A percentile compares a stretch with the other conserved stretches of the same genome.
phyloP scores from a whole-genome alignment of 2,329 filamentous ascomycete species.

The Aspergillus phoenicis region DNA sequence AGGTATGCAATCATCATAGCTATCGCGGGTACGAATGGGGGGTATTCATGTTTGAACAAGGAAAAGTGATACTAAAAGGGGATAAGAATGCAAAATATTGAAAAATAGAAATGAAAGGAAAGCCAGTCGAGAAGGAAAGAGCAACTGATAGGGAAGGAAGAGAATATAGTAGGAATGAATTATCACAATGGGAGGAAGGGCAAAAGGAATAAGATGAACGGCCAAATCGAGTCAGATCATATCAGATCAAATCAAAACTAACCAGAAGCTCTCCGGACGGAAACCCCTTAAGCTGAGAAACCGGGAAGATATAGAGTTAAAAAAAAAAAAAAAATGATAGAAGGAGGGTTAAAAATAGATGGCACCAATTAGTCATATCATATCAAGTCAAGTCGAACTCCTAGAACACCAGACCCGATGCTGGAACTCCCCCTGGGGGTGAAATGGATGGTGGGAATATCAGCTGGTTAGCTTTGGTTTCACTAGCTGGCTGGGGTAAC shows the following conservation, averaged over 20 bases:
- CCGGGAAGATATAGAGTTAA: conserved; percentile 13
- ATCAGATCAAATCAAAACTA: background rate
- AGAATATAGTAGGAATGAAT: background rate
- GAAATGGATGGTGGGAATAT: background rate
- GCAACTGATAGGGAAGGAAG: background rate
- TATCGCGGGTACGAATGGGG: conserved; percentile 4
- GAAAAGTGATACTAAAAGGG: background rate
- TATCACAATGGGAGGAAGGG: conserved; percentile 4
- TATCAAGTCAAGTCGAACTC: conserved; percentile 7
- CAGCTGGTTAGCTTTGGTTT: background rate
- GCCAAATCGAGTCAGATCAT: conserved; percentile 3
- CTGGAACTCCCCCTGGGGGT: conserved; percentile 1
- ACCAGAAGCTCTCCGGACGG: background rate
- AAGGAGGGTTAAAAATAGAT: background rate
- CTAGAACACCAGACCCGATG: conserved; percentile 18
- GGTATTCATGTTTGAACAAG: background rate
- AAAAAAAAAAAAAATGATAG: conserved; percentile 8
- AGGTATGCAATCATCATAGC: conserved; percentile 2
- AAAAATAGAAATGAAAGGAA: conserved; percentile 12
- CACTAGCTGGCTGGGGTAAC: background rate
- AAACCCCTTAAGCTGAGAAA: background rate
- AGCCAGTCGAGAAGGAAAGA: background rate
- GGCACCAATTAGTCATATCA: background rate
- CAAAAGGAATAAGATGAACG: conserved; percentile 2
- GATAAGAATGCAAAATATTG: conserved; percentile 9